phyloP scores from a whole-genome alignment of 2,329 filamentous ascomycete genomes.

The Leptographium wingfieldii region DNA sequence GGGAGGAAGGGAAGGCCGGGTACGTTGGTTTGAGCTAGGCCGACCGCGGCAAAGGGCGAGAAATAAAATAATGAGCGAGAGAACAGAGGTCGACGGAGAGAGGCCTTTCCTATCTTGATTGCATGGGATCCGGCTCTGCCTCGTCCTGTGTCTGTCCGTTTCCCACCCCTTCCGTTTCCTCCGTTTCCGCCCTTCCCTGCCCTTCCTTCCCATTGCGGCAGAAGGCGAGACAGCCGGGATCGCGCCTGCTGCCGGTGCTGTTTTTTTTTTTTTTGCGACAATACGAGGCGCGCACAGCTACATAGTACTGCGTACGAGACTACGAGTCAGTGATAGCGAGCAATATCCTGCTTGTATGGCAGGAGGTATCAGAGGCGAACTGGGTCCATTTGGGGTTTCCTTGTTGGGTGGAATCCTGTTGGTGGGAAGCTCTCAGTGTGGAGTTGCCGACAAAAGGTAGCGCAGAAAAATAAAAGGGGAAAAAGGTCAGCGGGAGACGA shows the following conservation, averaged over 20 bases:
- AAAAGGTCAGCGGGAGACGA: background rate
- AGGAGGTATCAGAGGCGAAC: background rate
- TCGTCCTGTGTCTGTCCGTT: background rate
- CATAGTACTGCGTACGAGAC: background rate
- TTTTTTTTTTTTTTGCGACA: background rate
- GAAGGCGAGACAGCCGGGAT: background rate
- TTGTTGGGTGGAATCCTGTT: background rate
- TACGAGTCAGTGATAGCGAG: background rate
- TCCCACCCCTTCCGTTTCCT: background rate
- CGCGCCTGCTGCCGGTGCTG: background rate
- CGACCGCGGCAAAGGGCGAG: conserved; percentile 1
- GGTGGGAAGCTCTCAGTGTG: background rate
- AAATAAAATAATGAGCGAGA: background rate
- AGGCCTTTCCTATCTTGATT: background rate
- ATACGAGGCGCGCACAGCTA: background rate
- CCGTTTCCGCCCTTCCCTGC: background rate
- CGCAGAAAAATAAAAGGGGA: background rate
- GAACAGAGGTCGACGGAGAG: background rate
- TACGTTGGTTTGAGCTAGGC: conserved; percentile 1
- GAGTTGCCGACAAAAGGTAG: background rate
- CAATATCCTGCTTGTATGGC: background rate
- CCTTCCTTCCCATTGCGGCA: background rate
- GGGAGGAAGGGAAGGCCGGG: background rate
- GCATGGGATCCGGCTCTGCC: background rate
- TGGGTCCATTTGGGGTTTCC: background rate